phyloP scores from a whole-genome alignment of 148 eudicot genomes.

The Hydrangea macrophylla region DNA sequence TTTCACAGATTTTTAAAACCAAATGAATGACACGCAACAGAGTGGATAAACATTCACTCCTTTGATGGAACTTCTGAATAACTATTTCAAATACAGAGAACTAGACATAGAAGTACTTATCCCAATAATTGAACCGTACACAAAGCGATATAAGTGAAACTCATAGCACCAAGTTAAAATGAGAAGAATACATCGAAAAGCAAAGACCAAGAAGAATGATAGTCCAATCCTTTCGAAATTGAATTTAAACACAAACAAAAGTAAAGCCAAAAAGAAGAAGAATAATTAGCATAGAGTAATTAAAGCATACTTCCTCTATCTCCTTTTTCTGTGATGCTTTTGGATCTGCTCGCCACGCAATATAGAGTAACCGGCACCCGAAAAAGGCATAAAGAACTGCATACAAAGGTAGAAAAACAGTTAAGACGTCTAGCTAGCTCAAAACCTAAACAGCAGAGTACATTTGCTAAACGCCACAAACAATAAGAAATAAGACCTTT shows the following conservation, averaged over 20 bases:
- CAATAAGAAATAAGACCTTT: background rate
- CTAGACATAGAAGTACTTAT: background rate
- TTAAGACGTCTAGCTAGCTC: slow-evolving; percentile 8
- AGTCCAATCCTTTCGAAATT: background rate
- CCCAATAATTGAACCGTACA: background rate
- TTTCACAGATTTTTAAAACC: too few relatives aligned
- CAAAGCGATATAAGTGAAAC: background rate
- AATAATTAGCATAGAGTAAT: slow-evolving; percentile 1
- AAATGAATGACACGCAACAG: background rate
- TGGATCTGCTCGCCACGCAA: slow-evolving; percentile 92
- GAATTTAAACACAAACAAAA: too few relatives aligned
- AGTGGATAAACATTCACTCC: background rate
- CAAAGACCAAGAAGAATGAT: background rate
- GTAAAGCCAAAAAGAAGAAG: background rate
- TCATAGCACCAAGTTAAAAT: background rate
- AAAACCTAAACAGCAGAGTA: background rate
- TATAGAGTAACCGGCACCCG: slow-evolving; percentile 87
- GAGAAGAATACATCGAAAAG: background rate
- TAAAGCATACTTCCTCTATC: slow-evolving; percentile 78
- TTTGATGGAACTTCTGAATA: background rate
- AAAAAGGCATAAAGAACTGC: slow-evolving; percentile 90
- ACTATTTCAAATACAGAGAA: background rate
- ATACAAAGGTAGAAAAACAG: slow-evolving; percentile 16
- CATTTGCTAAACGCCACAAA: background rate
- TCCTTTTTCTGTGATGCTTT: slow-evolving; percentile 92